Base-by-base conservation (phyloP, 78 protist species). In the Bigelowiella natans region DNA sequence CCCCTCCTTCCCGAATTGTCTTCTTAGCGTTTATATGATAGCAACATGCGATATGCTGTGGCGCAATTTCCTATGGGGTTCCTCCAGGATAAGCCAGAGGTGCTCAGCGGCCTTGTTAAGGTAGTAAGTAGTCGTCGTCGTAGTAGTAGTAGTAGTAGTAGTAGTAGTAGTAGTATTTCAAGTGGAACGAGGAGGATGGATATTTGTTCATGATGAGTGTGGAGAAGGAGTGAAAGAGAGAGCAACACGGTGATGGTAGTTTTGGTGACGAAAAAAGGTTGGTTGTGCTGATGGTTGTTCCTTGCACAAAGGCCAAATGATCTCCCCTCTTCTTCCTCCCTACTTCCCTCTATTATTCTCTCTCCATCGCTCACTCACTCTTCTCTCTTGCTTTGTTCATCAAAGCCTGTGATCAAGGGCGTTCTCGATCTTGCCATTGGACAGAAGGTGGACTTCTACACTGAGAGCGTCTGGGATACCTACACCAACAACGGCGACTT, bases 11-110 rank as follows among this genome's bases (percentile, higher is more conserved):
- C 40, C 31, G 29, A 37, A n/a, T 1, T 30, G 37, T n/a, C n/a
- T n/a, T 39, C 31, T 7, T 1, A 0, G 36, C 82, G 39, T 26
- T 39, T 88, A 2, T 88, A 88, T 39, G 91, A 40, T 1, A 0
- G 1, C 29, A 11, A 31, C 2, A 40, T 88, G 1, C 91, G 91
- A 36, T 88, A 37, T 31, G 39, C 91, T 26, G 39, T 37, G 63
- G 84, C 84, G 34, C 85, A 88, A 40, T 83, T 88, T 31, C 91
- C 91, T 36, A 37, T 88, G 40, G 39, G 39, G 39, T 40, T 40
- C 90, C 40, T 88, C 36, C 83, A 40, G 11, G 84, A 73, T 30
- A 1, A 2, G 31, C 39, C 39, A 0, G 84, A 37, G 3, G 85
- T 73, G 36, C 83, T 88, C 31, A 26, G 36, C 36, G 38, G 1